These are phyloP conservation scores for Metschnikowia drakensbergensis DNA, from an alignment of 805 yeast genomes.

Conservation along the genomic window DNA sequence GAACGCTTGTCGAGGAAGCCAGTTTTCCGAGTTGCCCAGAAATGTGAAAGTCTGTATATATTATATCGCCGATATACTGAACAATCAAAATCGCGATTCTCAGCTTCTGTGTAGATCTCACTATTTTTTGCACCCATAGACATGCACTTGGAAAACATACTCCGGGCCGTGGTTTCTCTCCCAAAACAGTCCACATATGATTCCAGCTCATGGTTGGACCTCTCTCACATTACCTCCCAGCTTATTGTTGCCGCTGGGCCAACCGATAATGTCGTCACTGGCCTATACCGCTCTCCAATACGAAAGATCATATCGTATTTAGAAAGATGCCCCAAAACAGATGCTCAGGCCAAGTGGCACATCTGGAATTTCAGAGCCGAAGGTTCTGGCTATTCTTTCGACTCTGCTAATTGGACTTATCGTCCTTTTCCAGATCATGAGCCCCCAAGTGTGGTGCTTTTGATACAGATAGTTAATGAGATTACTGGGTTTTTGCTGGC, in stretches of 20 bases:
- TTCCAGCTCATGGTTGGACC: constrained; percentile 44
- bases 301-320: constrained; percentile 43
- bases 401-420: constrained; percentile 13
- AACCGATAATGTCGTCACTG: constrained; percentile 39
- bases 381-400: constrained; percentile 27
- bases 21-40: background rate
- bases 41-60: constrained; percentile 3
- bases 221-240: constrained; percentile 61
- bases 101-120: background rate
- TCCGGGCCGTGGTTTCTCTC: constrained; percentile 20
- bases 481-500: constrained; percentile 42
- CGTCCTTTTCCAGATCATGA: constrained; percentile 75
- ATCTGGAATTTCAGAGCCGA: constrained; percentile 72
- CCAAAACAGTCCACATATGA: constrained; percentile 24
- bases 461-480: constrained; percentile 42
- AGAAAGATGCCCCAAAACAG: constrained; percentile 37
- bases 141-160: constrained; percentile 12
- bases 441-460: constrained; percentile 59
- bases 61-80: background rate
- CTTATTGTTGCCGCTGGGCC: constrained; percentile 80
- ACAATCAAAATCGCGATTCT: constrained; percentile 1
- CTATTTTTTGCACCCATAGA: constrained; percentile 14
- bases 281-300: constrained; percentile 47
- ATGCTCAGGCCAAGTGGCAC: constrained; percentile 58
- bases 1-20: background rate